These are phyloP conservation scores for Nicotiana paniculata DNA, from an alignment of 257 asterid genomes.

Conservation along the genomic window DNA sequence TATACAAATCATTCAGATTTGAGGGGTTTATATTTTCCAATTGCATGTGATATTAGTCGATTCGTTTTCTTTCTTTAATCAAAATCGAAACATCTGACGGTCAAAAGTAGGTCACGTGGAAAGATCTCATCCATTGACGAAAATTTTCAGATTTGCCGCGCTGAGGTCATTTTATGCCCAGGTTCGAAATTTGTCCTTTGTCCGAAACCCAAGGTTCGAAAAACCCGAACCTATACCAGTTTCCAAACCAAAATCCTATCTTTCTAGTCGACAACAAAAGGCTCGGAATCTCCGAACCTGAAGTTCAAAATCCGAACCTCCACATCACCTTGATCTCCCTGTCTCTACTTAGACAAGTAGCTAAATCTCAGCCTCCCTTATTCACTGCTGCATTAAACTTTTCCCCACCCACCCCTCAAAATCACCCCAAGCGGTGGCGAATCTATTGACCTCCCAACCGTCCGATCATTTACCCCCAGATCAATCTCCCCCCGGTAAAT, in stretches of 20 bases:
- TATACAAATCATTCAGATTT: not conserved
- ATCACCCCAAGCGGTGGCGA: not conserved
- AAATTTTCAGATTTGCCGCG: constrained; percentile 55
- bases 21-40: not conserved
- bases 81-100: not conserved
- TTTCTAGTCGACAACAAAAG: constrained; percentile 16
- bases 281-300: constrained; percentile 16
- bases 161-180: constrained; percentile 35
- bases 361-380: not conserved
- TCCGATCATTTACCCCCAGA: not conserved
- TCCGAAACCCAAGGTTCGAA: constrained; percentile 41
- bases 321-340: not conserved
- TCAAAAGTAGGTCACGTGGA: constrained; percentile 9
- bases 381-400: not conserved
- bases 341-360: not conserved
- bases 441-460: not conserved
- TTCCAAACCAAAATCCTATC: not conserved
- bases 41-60: not conserved
- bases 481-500: not conserved
- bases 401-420: not conserved
- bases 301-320: constrained; percentile 15
- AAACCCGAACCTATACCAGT: constrained; percentile 16
- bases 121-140: not conserved
- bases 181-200: constrained; percentile 60
- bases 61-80: not conserved